Base-by-base conservation (phyloP, 805 yeast genomes). In the Candida taoyuanica region DNA sequence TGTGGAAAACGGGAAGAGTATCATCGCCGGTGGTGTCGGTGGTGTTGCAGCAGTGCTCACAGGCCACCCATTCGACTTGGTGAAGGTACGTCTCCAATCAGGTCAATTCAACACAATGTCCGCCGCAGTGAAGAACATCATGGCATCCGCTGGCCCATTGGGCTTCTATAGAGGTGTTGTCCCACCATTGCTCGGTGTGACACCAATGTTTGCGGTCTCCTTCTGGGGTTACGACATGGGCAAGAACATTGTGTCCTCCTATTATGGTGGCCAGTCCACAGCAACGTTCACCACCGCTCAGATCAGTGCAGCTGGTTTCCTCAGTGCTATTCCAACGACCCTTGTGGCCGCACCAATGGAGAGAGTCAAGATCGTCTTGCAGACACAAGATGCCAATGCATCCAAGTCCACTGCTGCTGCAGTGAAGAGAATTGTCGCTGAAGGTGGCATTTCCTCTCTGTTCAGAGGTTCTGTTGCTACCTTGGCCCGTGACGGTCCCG, bases 201-300 rank as follows among this genome's bases (percentile, higher is more conserved):
- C 98, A 0, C 98, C 98, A 20, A 93, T 91, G 85, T 93, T 93
- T 68, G 98, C 98, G 2, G 93, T 93, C 17, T 84, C 95, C 2
- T 91, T 91, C 67, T 91, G 98, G 98, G 98, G 98, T 56, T 91
- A 93, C 62, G 97, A 88, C 56, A 70, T 86, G 37, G 98, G 98
- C 46, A 88, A 87, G 65, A 77, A 76, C 46, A 42, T 91, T 3
- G 94, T 89, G 3, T 51, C 74, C 1, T 48, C 61, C 4, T 62
- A 44, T 18, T 41, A 39, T 39, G 59, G 67, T 4, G 70, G 71
- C 6, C 52, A 57, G 8, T 49, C 59, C 7, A 48, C 56, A 4
- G 62, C 66, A 21, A 51, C 61, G 17, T 72, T 91, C 48, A 60
- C 85, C 9, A 76, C 82, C 44, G 71, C 65, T 1, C 86, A 89